Base-by-base conservation (phyloP, 1,284 basidiomycete species). In the Tetrapyrgos nigripes region DNA sequence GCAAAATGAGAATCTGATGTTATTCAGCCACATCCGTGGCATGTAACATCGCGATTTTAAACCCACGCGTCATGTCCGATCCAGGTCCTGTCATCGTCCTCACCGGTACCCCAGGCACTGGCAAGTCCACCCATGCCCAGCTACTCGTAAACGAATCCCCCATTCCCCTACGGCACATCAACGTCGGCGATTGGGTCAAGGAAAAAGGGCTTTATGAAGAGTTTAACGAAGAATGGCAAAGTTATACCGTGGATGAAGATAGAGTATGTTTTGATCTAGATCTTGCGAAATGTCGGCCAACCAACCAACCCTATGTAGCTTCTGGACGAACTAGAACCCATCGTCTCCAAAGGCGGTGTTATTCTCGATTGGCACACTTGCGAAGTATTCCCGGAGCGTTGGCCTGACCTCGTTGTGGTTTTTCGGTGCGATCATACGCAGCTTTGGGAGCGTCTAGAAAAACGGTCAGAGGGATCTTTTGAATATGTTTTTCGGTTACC, bases 291-390 rank as follows among this genome's bases (percentile, higher is more conserved):
- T 40, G n/a, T n/a, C n/a, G n/a, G n/a, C n/a, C 37, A 17, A 17
- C 37, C 8, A 51, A 24, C n/a, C 24, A 26, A 28, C 44, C 6
- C 21, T 28, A 21, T 21, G n/a, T 66, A 96, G 91, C 77, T 97
- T 29, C 76, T 98, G 37, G 96, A 98, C 71, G 91, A 94, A 71
- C 80, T 98, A 33, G 95, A 98, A 74, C 86, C 89, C 0, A 67
- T 88, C 51, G 83, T 84, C 1, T 75, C 80, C 0, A 74, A 75
- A 40, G 91, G 92, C 53, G 96, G 96, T 11, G 80, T 97, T 66
- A 89, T 99, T 55, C 85, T 99, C 27, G 97, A 99, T 74, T 98
- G 97, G 93, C 97, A 99, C 73, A 95, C 94, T 29, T 97, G 95
- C 70, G 94, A 96, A 60, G 77, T 91, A 35, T 99, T 96, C 68